Base-by-base conservation (phyloP, 1,139 yeast species). In the Zygosaccharomyces pseudobailii region DNA sequence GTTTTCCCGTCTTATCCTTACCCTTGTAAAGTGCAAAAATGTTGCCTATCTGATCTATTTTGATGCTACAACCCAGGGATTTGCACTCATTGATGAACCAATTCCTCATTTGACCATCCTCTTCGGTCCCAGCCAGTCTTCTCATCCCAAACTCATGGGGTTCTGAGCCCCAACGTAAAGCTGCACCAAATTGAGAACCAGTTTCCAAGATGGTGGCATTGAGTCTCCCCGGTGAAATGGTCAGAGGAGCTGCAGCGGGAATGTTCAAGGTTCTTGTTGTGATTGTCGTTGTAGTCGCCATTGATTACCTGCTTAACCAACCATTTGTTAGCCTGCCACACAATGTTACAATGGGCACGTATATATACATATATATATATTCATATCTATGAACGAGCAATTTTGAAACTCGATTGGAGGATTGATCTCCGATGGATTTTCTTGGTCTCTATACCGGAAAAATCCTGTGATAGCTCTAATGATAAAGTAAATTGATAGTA, bases 11-110 rank as follows among this genome's bases (percentile, higher is more conserved):
- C 42, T 43, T 43, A 31, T 68, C 63, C 52, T 71, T 67, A 4
- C 88, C 88, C 0, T 85, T 84, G 48, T 72, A 79, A 22, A 78
- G 70, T 13, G 84, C 83, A 65, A 82, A 84, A 33, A 82, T 81
- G 60, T 79, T 82, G 17, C 90, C 89, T 62, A 82, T 71, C 50
- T 77, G 73, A 62, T 84, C 90, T 40, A 83, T 67, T 32, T 72
- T 76, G 21, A 82, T 72, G 8, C 67, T 60, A 61, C 88, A 83
- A 0, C 87, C 88, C 30, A 83, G 63, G 3, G 58, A 50, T 49
- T 70, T 69, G 7, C 78, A 71, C 58, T 83, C 84, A 8, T 56
- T 58, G 34, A 78, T 70, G 57, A 82, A 79, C 89, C 89, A 84
- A 54, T 82, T 83, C 47, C 84, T 73, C n/a, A 84, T 84, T 33